Percentiles rank a stretch among this genome's conserved stretches.
Evolutionary conservation across 163 green algal genomes (phyloP).

Genomic region (Trebouxia gelatinosa): DNA sequence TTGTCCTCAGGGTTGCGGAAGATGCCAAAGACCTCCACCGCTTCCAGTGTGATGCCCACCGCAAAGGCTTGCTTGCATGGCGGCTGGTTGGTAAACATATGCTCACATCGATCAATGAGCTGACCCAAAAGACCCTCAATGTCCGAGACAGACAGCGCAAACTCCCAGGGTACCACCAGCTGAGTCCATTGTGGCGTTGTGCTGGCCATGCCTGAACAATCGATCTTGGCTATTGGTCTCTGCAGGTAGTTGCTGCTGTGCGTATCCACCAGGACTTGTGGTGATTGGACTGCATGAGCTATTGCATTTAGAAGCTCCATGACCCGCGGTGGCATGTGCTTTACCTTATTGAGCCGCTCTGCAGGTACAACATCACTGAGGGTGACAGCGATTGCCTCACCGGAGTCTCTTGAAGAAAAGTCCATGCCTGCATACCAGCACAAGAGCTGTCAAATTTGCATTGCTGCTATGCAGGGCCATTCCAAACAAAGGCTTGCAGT

Average conservation of each 20-base stretch:
- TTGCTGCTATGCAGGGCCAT: not conserved
- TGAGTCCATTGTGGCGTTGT: not conserved
- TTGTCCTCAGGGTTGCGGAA: not conserved
- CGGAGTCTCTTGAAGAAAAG: conserved; percentile 2
- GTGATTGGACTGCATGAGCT: conserved; percentile 12
- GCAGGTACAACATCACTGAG: conserved; percentile 3
- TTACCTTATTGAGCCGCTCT: not conserved
- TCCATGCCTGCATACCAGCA: conserved; percentile 5
- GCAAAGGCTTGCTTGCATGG: conserved; percentile 5
- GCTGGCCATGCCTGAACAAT: conserved; percentile 11
- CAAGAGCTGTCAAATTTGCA: not conserved
- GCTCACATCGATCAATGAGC: conserved; percentile 6
- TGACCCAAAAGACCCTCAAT: conserved; percentile 4
- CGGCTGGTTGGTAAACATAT: conserved; percentile 1
- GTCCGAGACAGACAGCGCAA: not conserved
- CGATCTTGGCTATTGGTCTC: conserved; percentile 10
- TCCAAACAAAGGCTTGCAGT: not conserved
- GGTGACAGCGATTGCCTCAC: not conserved
- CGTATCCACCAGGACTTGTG: conserved; percentile 7
- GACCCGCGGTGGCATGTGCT: conserved; percentile 1
- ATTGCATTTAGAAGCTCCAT: conserved; percentile 5
- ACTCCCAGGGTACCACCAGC: conserved; percentile 3
- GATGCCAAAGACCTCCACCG: conserved; percentile 6
- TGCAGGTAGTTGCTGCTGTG: conserved; percentile 7
- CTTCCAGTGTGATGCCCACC: conserved; percentile 3